Evolutionary conservation across 441 rosid species (phyloP).

Genomic region (Brassica balearica): DNA sequence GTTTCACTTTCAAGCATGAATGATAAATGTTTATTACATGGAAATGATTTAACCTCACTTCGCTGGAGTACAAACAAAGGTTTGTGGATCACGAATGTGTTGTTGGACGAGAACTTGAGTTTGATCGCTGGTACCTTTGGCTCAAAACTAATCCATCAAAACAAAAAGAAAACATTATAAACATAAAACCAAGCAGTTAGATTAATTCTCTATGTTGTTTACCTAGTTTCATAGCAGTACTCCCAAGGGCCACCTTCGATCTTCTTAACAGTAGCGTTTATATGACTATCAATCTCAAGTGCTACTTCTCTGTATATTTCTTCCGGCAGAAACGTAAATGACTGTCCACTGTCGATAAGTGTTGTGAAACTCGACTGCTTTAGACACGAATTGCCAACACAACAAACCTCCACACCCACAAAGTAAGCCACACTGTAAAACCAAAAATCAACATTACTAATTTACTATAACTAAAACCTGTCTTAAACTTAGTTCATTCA

Average conservation of each 20-base stretch:
- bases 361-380: conserved; percentile 61
- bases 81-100: conserved; percentile 70
- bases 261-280: conserved; percentile 57
- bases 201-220: conserved; percentile 16
- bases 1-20: conserved; percentile 5
- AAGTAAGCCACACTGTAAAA: conserved; percentile 63
- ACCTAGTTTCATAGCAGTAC: conserved; percentile 83
- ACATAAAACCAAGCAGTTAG: not conserved
- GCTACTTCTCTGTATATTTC: conserved; percentile 58
- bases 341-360: conserved; percentile 78
- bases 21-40: not conserved
- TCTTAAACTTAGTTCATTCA: conserved; percentile 26
- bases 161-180: not conserved
- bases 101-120: conserved; percentile 69
- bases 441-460: conserved; percentile 30
- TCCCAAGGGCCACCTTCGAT: conserved; percentile 64
- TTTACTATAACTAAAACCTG: not conserved
- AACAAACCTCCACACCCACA: conserved; percentile 72
- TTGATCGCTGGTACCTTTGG: conserved; percentile 67
- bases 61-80: conserved; percentile 65
- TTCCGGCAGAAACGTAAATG: conserved; percentile 75
- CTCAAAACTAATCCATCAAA: conserved; percentile 48
- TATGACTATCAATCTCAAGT: conserved; percentile 71
- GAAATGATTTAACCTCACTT: conserved; percentile 35
- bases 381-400: conserved; percentile 72